phyloP scores from a whole-genome alignment of 352 stramenopile genomes.

The Phytopythium cucurbitacearum region DNA sequence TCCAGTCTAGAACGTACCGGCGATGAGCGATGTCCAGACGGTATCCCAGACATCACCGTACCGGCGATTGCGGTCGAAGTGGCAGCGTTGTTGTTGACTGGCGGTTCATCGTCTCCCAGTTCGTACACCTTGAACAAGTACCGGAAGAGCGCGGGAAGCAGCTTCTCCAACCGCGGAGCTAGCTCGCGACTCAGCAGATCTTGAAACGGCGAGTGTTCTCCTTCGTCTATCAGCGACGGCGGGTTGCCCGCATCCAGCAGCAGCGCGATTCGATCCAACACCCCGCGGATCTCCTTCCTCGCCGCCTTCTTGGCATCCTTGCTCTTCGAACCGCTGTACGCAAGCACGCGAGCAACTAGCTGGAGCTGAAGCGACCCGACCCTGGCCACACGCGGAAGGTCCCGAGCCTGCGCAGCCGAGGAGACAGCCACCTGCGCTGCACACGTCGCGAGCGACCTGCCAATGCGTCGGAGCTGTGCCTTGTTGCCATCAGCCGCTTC shows the following conservation, averaged over 20 bases:
- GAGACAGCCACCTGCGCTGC: conserved; percentile 25
- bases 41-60: too few relatives aligned
- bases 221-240: conserved; percentile 51
- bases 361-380: conserved; percentile 63
- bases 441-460: conserved; percentile 9
- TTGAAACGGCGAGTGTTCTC: conserved; percentile 72
- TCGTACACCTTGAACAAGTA: conserved; percentile 56
- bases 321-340: conserved; percentile 21
- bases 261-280: conserved; percentile 74
- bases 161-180: conserved; percentile 26
- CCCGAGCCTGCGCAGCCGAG: conserved; percentile 15
- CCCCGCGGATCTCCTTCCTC: conserved; percentile 60
- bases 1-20: too few relatives aligned
- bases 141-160: conserved; percentile 43
- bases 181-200: conserved; percentile 56
- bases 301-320: conserved; percentile 29
- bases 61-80: too few relatives aligned
- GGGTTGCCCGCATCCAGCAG: conserved; percentile 68
- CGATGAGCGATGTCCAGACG: too few relatives aligned
- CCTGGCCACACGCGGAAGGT: conserved; percentile 27
- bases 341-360: conserved; percentile 47
- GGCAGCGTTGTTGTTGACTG: conserved; percentile 2
- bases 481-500: conserved; percentile 10
- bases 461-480: conserved; percentile 5
- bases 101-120: conserved; percentile 35